Evolutionary conservation across 768 basidiomycete genomes (phyloP).

Genomic region (Guyanaporus albipodus): DNA sequence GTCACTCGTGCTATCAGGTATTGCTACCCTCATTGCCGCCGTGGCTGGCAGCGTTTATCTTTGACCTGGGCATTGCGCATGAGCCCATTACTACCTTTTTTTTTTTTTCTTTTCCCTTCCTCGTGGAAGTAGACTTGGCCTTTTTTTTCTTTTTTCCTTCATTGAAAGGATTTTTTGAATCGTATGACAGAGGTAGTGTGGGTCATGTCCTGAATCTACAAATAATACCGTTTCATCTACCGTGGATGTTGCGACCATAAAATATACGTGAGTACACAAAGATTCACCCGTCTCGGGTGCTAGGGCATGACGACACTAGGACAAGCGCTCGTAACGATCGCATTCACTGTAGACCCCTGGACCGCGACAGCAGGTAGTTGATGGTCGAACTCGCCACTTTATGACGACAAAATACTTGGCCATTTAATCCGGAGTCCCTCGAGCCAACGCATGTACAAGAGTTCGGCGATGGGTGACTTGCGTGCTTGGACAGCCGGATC

Average conservation of each 20-base stretch:
- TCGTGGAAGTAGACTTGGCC: not conserved
- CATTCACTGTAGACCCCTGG: constrained; percentile 1
- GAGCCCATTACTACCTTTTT: constrained; percentile 12
- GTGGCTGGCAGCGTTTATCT: constrained; percentile 22
- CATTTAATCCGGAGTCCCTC: constrained; percentile 89
- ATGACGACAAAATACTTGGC: constrained; percentile 60
- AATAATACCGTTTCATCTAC: constrained; percentile 9
- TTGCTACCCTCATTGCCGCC: constrained; percentile 22
- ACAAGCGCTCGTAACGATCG: not conserved
- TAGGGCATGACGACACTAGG: no score
- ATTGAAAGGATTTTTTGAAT: not conserved
- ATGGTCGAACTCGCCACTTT: not conserved
- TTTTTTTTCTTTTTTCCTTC: no score
- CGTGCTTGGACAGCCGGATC: constrained; percentile 44
- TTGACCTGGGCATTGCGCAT: constrained; percentile 6
- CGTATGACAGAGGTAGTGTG: not conserved
- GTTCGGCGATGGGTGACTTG: constrained; percentile 89
- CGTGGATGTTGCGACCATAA: constrained; percentile 2
- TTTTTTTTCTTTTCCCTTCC: not conserved
- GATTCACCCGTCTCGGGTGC: not conserved
- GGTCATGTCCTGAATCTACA: not conserved
- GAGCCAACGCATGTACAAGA: constrained; percentile 96
- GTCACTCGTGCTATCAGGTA: constrained; percentile 22
- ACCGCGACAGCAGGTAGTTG: not conserved
- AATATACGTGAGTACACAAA: constrained; percentile 14